A percentile compares a stretch with the other conserved stretches of the same genome.
phyloP scores from a whole-genome alignment of 2,329 filamentous ascomycete genomes.

The Fusarium sp. region DNA sequence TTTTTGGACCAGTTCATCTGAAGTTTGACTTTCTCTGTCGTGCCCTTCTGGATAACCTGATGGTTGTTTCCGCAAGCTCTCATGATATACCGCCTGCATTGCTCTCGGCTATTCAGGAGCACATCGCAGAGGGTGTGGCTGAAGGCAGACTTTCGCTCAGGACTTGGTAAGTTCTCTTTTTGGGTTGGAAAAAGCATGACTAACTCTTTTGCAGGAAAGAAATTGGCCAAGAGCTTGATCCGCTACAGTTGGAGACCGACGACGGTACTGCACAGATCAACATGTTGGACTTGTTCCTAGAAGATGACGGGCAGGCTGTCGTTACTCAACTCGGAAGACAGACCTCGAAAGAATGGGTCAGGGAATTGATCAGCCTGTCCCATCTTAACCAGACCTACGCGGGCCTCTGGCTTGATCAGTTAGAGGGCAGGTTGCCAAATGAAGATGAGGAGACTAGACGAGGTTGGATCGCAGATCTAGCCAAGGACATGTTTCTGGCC shows the following conservation, averaged over 20 bases:
- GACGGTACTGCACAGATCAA: slow-evolving; percentile 42
- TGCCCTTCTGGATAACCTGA: slow-evolving; percentile 34
- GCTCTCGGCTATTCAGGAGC: slow-evolving; percentile 41
- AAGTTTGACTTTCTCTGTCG: slow-evolving; percentile 40
- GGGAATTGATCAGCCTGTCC: slow-evolving; percentile 41
- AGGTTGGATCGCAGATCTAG: slow-evolving; percentile 46
- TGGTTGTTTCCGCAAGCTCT: slow-evolving; percentile 14
- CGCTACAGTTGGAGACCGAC: not conserved
- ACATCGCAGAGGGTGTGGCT: slow-evolving; percentile 40
- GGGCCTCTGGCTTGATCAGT: slow-evolving; percentile 46
- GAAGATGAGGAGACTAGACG: slow-evolving; percentile 38
- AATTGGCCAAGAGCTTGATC: slow-evolving; percentile 28
- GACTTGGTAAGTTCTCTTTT: slow-evolving; percentile 46
- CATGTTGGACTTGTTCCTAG: slow-evolving; percentile 43
- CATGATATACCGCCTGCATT: slow-evolving; percentile 43
- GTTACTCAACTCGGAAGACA: slow-evolving; percentile 45
- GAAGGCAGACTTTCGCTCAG: slow-evolving; percentile 43
- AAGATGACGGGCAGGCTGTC: slow-evolving; percentile 41
- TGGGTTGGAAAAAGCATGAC: not conserved
- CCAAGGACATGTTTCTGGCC: slow-evolving; percentile 48
- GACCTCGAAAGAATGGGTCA: slow-evolving; percentile 35
- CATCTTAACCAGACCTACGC: slow-evolving; percentile 44
- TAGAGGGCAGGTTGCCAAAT: slow-evolving; percentile 37
- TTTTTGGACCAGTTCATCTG: slow-evolving; percentile 34
- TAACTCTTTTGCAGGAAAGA: slow-evolving; percentile 42